Evolutionary conservation across 176 grass and related monocot species (phyloP).

Genomic region (Tillandsia leiboldiana): DNA sequence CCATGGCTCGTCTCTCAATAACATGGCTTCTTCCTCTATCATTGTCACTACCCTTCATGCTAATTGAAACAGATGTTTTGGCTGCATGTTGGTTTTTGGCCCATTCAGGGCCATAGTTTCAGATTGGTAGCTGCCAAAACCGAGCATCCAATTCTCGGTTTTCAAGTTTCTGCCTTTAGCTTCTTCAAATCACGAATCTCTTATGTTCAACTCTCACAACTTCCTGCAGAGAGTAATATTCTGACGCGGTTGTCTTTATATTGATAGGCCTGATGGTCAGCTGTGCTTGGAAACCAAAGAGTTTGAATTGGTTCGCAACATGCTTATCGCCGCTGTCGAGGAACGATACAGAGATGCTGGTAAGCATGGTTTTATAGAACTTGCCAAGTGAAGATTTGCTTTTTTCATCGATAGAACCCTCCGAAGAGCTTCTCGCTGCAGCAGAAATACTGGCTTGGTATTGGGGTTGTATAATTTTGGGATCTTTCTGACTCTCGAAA

Average conservation of each 20-base stretch:
- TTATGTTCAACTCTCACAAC: background rate
- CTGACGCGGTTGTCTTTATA: background rate
- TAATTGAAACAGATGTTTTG: background rate
- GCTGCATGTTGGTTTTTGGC: background rate
- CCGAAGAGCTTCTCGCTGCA: background rate
- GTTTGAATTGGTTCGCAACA: constrained; percentile 66
- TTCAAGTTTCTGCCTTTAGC: background rate
- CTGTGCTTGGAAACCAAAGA: constrained; percentile 58
- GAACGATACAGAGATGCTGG: constrained; percentile 93
- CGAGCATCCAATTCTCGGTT: background rate
- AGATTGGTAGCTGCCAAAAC: background rate
- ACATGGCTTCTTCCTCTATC: background rate
- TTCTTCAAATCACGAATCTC: background rate
- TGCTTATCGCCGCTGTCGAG: constrained; percentile 68
- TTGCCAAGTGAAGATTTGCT: background rate
- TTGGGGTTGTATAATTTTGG: no score
- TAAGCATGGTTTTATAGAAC: constrained; percentile 9
- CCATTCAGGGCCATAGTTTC: background rate
- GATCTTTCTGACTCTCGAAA: no score
- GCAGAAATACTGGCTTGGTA: no score
- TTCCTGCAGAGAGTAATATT: background rate
- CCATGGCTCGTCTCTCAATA: no score
- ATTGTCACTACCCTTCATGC: background rate
- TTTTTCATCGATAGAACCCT: background rate
- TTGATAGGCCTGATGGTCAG: constrained; percentile 69